Base-by-base conservation (phyloP, 768 basidiomycete species). In the Leccinum sublutescens region DNA sequence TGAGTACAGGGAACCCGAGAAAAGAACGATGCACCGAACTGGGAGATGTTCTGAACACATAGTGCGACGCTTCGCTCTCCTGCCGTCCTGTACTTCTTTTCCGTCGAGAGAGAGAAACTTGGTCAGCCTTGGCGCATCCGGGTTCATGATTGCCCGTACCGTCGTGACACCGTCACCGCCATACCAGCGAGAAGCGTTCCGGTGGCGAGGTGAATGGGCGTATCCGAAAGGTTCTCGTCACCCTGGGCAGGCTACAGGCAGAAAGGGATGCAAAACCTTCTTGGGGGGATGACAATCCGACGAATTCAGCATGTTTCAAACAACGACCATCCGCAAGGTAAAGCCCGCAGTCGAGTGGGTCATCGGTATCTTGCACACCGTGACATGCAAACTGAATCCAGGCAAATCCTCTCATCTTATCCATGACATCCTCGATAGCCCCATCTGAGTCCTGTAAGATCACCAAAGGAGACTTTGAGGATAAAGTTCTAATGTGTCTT, bases 301-400 rank as follows among this genome's bases (percentile, higher is more conserved):
- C 2, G 31, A 48, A 34, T 15, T 36, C 50, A 2, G 40, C 15
- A 12, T 48, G 50, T 19, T 45, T 48, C n/a, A 50, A 38, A 17
- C 34, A 21, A 19, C 7, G 54, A 4, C 48, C 17, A 11, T 50
- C 17, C 8, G 9, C 55, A 7, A 70, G 63, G 3, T 43, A n/a
- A 47, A 74, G 62, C 4, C 38, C 56, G 31, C 64, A 66, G 14
- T 66, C 52, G 15, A 65, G 43, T 4, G 73, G 72, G n/a, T 63
- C 47, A 12, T 52, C 9, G 2, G 36, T 6, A 27, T 66, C 57
- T 47, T 72, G 70, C 10, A 50, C 34, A 2, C 66, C 73, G 29
- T 76, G 75, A 53, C 73, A 74, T 27, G 69, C 68, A 50, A 76
- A 61, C 53, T 75, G 75, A 2, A 69, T 66, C 69, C 48, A 55